A percentile compares a stretch with the other conserved stretches of the same genome.
Evolutionary conservation across 495 filamentous ascomycete genomes (phyloP).

Genomic region (Pseudotulostoma volvatum): DNA sequence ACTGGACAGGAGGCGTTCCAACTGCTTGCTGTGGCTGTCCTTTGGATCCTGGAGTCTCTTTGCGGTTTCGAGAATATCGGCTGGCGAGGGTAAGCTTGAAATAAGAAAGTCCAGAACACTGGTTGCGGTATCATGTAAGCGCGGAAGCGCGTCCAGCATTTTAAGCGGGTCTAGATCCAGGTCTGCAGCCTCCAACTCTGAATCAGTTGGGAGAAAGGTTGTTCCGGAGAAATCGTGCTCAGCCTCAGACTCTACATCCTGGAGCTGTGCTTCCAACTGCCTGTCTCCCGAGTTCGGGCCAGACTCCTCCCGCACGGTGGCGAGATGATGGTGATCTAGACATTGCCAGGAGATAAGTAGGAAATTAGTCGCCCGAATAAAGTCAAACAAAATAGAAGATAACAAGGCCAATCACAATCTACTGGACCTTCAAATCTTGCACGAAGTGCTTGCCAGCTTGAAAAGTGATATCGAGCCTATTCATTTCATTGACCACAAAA

Average conservation of each 20-base stretch:
- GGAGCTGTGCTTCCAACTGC: too few species aligned
- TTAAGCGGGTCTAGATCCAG: constrained; percentile 11
- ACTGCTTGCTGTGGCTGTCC: constrained; percentile 14
- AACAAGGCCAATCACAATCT: too few species aligned
- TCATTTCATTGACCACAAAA: too few species aligned
- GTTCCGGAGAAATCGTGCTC: constrained; percentile 28
- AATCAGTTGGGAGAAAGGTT: constrained; percentile 15
- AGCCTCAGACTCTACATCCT: constrained; percentile 21
- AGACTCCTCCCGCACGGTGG: too few species aligned
- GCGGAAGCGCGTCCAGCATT: constrained; percentile 21
- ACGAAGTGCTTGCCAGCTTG: too few species aligned
- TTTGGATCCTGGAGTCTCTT: constrained; percentile 13
- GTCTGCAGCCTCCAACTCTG: constrained; percentile 8
- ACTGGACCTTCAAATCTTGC: too few species aligned
- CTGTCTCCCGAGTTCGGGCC: too few species aligned
- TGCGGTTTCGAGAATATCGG: constrained; percentile 12
- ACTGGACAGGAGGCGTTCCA: constrained; percentile 2
- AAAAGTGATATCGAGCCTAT: too few species aligned
- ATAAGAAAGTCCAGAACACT: constrained; percentile 15
- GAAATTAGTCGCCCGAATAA: too few species aligned
- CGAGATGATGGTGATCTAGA: too few species aligned
- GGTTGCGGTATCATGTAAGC: constrained; percentile 15
- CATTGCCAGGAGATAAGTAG: too few species aligned
- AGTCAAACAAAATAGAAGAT: too few species aligned
- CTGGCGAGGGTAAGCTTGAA: constrained; percentile 9